Percentiles rank a stretch among this genome's conserved stretches.
Conservation (phyloP, 768 basidiomycete species). For the Steccherinum ochraceum region DNA sequence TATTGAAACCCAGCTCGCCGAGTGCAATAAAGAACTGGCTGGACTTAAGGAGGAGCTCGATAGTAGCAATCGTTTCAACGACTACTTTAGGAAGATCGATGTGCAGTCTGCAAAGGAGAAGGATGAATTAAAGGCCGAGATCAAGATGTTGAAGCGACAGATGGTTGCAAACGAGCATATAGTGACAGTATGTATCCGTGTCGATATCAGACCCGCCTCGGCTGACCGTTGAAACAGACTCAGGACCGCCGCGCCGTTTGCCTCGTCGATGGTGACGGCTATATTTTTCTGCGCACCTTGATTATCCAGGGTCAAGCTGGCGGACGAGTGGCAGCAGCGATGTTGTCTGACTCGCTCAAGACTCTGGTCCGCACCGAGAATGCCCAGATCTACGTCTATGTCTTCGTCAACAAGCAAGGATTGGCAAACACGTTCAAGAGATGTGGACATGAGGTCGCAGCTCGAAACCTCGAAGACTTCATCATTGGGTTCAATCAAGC, state of each 20-base stretch:
- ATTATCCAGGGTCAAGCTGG: conserved; percentile 51
- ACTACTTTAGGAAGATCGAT: not conserved
- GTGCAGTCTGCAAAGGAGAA: not conserved
- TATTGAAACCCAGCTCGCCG: not conserved
- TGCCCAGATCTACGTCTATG: conserved; percentile 51
- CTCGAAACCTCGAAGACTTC: conserved; percentile 55
- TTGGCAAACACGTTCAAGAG: conserved; percentile 42
- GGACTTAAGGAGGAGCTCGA: not conserved
- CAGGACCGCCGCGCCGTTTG: conserved; percentile 33
- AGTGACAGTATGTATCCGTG: not conserved
- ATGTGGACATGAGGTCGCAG: conserved; percentile 26
- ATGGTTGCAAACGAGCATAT: not conserved
- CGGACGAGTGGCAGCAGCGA: conserved; percentile 49
- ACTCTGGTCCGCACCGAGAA: conserved; percentile 17
- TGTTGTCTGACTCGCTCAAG: conserved; percentile 30
- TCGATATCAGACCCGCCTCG: too few relatives aligned
- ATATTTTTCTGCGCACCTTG: conserved; percentile 51
- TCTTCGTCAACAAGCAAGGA: conserved; percentile 61
- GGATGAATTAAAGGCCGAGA: not conserved
- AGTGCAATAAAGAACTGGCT: not conserved
- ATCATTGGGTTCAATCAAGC: conserved; percentile 67
- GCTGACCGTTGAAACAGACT: too few relatives aligned
- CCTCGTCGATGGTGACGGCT: conserved; percentile 59
- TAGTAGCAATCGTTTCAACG: not conserved
- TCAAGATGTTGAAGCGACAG: not conserved